Evolutionary conservation across 257 asterid genomes (phyloP), one percentile per base, ranked within the genome.

Genomic region (Asclepias syriaca): DNA sequence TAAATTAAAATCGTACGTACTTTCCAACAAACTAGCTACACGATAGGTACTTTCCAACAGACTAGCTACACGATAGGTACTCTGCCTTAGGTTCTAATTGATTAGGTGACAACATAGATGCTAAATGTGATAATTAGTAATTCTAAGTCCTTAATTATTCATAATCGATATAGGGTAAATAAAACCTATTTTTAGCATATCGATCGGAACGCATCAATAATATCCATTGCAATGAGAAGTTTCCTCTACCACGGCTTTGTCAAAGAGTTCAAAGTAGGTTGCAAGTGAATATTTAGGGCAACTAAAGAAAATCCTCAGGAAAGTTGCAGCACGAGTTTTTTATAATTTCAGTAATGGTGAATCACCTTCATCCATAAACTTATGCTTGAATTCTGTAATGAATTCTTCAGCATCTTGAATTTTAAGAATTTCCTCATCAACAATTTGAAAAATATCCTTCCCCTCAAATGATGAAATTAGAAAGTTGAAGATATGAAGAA

Each of bases 181-280:
- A n/a, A n/a, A n/a, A n/a, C n/a, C n/a, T n/a, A n/a, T n/a, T n/a
- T n/a, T n/a, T n/a, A n/a, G n/a, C n/a, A n/a, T n/a, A n/a, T n/a
- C n/a, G n/a, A n/a, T n/a, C n/a, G n/a, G n/a, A n/a, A n/a, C n/a
- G n/a, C n/a, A n/a, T n/a, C n/a, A n/a, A 81, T 89, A 84, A 66
- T 74, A 75, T 73, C 98, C 98, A 75, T 83, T 82, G 74, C 50
- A 65, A 29, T 72, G 68, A 65, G 77, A 87, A 63, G 77, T 65
- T 51, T 85, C 82, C 79, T 84, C 96, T 57, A 65, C n/a, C 50
- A 66, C 85, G 34, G 82, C 56, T 64, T 90, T 81, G 70, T 81
- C 83, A 65, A 89, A 80, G 78, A 93, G 89, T 77, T 91, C 92
- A 85, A 90, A 93, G 81, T 94, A 87, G 74, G 86, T 84, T 77